Evolutionary conservation across 148 eudicot species (phyloP), one percentile per base, ranked within the genome.

Genomic region (Arbutus unedo): DNA sequence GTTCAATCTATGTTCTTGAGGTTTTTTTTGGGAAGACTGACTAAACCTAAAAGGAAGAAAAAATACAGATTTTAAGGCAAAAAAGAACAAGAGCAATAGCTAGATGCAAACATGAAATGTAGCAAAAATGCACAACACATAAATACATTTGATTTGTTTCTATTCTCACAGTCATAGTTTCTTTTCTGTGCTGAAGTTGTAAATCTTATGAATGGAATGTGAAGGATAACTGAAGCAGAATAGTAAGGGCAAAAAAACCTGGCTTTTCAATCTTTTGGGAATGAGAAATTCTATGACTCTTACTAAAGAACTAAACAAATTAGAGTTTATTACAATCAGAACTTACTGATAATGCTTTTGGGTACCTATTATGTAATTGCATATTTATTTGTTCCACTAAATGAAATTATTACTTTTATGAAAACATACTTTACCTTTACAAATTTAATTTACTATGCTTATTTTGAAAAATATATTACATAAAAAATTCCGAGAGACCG

Each of bases 141-240:
- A 81, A n/a, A 72, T 72, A 81, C 56, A 15, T 10, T 55, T 72
- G 77, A 71, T 81, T 54, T 81, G 68, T 81, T 81, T 81, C 83
- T 55, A 72, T 81, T 81, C 23, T 72, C 41, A 56, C 8, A 19
- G 16, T 15, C 45, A 68, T 53, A 49, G 8, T 31, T 60, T 31
- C 41, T 44, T 53, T 43, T 25, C 51, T 18, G 25, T n/a, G 9
- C 48, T 16, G 48, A 38, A 53, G 2, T 41, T 53, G 31, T 54
- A 45, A 45, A 67, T 44, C 25, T 67, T 59, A 51, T 80, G 70
- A 6, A 31, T 11, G 44, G n/a, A 54, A 41, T 41, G 25, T 5
- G 60, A 43, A 81, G n/a, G 43, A 62, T 13, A 81, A 81, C 21
- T 81, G 83, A 72, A 72, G 41, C 82, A 70, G 54, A 80, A 64